phyloP scores from a whole-genome alignment of 208 protist genomes.

The Trypanosoma brucei region DNA sequence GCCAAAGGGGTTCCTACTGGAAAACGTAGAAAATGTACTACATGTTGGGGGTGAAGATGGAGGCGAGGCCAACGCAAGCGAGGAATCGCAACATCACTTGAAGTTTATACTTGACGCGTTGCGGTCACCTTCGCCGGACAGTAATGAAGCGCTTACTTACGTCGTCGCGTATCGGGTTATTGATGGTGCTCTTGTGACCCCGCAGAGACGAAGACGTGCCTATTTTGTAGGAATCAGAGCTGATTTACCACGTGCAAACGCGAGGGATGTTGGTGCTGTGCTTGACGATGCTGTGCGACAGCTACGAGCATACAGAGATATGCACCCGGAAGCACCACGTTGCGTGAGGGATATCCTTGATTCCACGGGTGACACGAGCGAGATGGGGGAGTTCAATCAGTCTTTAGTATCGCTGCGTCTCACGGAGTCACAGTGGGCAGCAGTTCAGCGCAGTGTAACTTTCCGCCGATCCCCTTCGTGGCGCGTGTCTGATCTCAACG shows the following conservation, averaged over 20 bases:
- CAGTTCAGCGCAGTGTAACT: conserved; percentile 41
- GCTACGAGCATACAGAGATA: conserved; percentile 8
- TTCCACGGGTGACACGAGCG: conserved; percentile 1
- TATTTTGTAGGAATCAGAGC: conserved; percentile 58
- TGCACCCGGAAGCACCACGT: conserved; percentile 5
- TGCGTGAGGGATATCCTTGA: conserved; percentile 25
- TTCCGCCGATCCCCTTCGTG: conserved; percentile 44
- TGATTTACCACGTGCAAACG: conserved; percentile 11
- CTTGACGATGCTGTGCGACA: conserved; percentile 10
- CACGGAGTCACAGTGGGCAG: conserved; percentile 43
- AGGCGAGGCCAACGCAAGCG: not conserved
- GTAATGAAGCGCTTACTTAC: conserved; percentile 16
- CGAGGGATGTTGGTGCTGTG: conserved; percentile 1
- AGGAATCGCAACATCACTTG: conserved; percentile 26
- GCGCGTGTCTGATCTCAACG: conserved; percentile 41
- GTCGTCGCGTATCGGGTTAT: conserved; percentile 39
- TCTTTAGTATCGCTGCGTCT: conserved; percentile 14
- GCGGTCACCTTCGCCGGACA: conserved; percentile 6
- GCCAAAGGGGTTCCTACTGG: conserved; percentile 67
- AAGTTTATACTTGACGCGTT: conserved; percentile 33
- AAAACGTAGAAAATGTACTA: conserved; percentile 76
- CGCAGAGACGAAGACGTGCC: conserved; percentile 49
- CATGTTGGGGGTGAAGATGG: conserved; percentile 26
- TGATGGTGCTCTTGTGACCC: conserved; percentile 48
- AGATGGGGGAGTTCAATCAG: not conserved